Evolutionary conservation across 176 grass and related monocot genomes (phyloP).

Genomic region (Elymus sibiricus): DNA sequence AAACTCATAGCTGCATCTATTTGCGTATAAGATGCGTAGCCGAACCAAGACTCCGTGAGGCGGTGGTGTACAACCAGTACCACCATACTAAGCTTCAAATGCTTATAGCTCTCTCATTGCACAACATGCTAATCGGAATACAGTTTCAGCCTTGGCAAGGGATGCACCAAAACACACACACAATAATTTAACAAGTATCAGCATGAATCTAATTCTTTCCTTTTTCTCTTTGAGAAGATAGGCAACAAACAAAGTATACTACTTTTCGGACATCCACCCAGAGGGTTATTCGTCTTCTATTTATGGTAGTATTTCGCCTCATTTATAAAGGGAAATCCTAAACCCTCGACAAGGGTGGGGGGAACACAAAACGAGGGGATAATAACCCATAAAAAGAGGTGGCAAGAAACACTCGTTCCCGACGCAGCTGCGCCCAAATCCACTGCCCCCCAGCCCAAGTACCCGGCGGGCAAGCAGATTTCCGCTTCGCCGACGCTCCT

Average conservation of each 20-base stretch:
- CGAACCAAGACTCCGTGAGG: not conserved
- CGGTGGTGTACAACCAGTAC: not conserved
- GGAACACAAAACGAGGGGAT: not conserved
- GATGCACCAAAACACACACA: not conserved
- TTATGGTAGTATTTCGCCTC: not conserved
- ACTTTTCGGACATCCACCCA: not conserved
- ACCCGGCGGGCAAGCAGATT: not conserved
- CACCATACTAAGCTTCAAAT: not conserved
- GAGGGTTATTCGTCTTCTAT: not conserved
- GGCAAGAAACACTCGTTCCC: not conserved
- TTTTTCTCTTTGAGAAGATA: not conserved
- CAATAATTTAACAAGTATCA: not conserved
- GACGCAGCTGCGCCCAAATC: constrained; percentile 6
- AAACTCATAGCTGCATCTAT: not conserved
- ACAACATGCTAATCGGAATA: not conserved
- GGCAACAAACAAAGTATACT: not conserved
- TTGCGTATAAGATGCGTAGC: not conserved
- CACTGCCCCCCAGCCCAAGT: not conserved
- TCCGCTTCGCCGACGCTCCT: not conserved
- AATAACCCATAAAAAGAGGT: not conserved
- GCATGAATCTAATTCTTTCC: not conserved
- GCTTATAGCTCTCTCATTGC: not conserved
- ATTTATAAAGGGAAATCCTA: not conserved
- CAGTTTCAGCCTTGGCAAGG: not conserved
- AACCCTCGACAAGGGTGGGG: not conserved